Conservation (phyloP, 1,284 basidiomycete species). For the Cryptococcus sp. region DNA sequence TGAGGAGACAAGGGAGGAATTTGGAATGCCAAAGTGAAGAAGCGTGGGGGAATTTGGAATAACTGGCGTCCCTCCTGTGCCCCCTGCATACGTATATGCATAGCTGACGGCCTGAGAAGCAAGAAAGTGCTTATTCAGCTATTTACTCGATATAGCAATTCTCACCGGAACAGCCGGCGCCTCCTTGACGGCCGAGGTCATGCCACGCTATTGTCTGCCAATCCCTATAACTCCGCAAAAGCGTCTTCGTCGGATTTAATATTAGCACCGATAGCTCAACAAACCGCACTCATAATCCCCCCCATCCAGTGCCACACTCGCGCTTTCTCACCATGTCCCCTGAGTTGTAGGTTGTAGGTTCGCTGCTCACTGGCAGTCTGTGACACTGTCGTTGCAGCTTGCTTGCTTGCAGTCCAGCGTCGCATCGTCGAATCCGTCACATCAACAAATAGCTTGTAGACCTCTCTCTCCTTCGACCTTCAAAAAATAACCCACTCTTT, state of each 20-base stretch:
- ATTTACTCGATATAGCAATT: no score
- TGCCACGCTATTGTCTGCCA: no score
- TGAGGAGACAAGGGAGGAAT: no score
- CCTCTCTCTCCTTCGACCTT: constrained; percentile 18
- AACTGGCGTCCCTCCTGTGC: no score
- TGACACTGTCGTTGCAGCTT: constrained; percentile 7
- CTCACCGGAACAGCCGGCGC: no score
- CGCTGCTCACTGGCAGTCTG: background rate
- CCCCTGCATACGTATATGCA: no score
- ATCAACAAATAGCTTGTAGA: background rate
- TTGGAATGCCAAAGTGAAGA: no score
- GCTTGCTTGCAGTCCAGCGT: background rate
- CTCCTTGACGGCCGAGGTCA: no score
- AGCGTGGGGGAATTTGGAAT: no score
- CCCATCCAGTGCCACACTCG: background rate
- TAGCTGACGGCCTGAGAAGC: no score
- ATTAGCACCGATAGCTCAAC: constrained; percentile 1
- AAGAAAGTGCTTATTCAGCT: no score
- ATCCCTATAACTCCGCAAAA: no score
- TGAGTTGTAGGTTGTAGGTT: background rate
- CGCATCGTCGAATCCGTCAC: background rate
- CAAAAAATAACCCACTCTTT: constrained; percentile 17
- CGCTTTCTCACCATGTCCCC: background rate
- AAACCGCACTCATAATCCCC: background rate
- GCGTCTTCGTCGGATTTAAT: constrained; percentile 10